These are phyloP conservation scores for Starmerella kuoi DNA, from an alignment of 805 yeast species.

Conservation along the genomic window DNA sequence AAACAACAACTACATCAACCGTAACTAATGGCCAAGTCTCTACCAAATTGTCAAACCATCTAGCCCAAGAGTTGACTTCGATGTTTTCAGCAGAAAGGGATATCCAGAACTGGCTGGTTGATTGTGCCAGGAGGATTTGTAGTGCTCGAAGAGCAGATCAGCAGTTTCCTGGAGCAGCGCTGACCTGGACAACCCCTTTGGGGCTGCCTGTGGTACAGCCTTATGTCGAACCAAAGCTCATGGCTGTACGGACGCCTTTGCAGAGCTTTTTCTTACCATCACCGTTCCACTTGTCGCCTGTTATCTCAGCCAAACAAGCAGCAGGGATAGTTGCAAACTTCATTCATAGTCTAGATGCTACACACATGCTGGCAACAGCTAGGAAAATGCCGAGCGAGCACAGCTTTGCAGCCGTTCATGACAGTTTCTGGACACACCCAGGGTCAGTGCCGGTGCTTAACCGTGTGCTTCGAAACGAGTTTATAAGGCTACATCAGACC, in stretches of 20 bases:
- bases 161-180: slow-evolving; percentile 25
- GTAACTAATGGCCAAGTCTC: background rate
- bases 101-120: slow-evolving; percentile 72
- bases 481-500: slow-evolving; percentile 55
- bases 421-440: slow-evolving; percentile 92
- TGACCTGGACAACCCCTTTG: slow-evolving; percentile 73
- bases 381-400: slow-evolving; percentile 45
- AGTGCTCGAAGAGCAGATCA: slow-evolving; percentile 56
- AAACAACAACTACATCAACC: background rate
- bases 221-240: slow-evolving; percentile 50
- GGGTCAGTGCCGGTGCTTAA: slow-evolving; percentile 57
- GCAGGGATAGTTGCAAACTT: slow-evolving; percentile 84
- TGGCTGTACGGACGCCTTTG: slow-evolving; percentile 54
- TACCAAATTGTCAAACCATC: background rate
- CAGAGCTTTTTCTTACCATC: slow-evolving; percentile 69
- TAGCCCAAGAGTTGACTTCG: too few relatives aligned
- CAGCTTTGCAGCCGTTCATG: slow-evolving; percentile 84
- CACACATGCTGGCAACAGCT: slow-evolving; percentile 82
- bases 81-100: slow-evolving; percentile 4
- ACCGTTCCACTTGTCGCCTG: slow-evolving; percentile 63
- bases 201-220: slow-evolving; percentile 92
- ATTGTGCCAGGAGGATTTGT: slow-evolving; percentile 61
- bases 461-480: slow-evolving; percentile 51
- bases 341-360: slow-evolving; percentile 81
- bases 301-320: slow-evolving; percentile 67